phyloP scores from a whole-genome alignment of 495 filamentous ascomycete species.

The Penicillium flavigenum region DNA sequence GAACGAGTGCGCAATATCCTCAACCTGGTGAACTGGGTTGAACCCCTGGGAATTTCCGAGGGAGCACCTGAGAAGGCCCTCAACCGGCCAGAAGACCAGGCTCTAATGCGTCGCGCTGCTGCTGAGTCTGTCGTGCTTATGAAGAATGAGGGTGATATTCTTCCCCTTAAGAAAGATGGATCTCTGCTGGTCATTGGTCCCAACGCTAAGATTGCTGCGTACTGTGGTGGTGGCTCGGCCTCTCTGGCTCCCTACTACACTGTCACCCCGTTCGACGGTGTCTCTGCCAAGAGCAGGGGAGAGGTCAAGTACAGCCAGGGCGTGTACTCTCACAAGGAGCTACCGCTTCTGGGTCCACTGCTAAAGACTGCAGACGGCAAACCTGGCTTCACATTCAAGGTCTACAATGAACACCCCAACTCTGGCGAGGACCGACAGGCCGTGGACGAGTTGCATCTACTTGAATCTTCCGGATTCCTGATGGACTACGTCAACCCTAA shows the following conservation, averaged over 20 bases:
- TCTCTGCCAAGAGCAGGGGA: constrained; percentile 53
- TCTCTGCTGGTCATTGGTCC: constrained; percentile 77
- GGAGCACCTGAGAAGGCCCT: constrained; percentile 61
- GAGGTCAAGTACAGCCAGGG: constrained; percentile 50
- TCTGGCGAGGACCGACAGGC: constrained; percentile 42
- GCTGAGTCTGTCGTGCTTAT: constrained; percentile 73
- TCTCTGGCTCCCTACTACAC: constrained; percentile 78
- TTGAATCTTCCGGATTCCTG: constrained; percentile 55
- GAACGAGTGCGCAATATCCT: constrained; percentile 62
- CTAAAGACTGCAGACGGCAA: constrained; percentile 50
- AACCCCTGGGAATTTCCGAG: constrained; percentile 59
- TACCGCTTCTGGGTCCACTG: constrained; percentile 53
- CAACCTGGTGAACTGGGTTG: constrained; percentile 62
- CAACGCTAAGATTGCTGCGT: constrained; percentile 73
- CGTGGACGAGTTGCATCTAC: constrained; percentile 55
- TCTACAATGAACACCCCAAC: constrained; percentile 56
- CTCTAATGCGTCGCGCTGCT: constrained; percentile 64
- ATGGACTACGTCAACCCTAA: constrained; percentile 64
- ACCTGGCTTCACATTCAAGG: constrained; percentile 57
- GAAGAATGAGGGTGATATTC: constrained; percentile 66
- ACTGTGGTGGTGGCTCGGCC: constrained; percentile 79
- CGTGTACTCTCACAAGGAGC: constrained; percentile 59
- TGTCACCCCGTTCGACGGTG: constrained; percentile 65
- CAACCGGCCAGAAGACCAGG: constrained; percentile 62
- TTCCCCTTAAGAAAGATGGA: constrained; percentile 64